Evolutionary conservation across 163 green algal species (phyloP).

Genomic region (Picocystis sp.): DNA sequence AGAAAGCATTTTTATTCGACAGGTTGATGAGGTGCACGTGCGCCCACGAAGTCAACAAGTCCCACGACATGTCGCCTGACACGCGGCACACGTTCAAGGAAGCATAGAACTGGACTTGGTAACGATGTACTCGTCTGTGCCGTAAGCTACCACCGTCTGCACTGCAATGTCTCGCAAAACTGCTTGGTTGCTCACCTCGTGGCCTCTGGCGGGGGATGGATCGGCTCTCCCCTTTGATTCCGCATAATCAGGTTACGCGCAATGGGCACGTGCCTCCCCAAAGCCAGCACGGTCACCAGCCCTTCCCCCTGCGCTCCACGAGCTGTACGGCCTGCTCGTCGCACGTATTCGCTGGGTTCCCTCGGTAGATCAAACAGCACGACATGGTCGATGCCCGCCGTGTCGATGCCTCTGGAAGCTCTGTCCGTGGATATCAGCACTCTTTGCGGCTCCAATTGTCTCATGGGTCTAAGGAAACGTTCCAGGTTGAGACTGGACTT

Average conservation of each 20-base stretch:
- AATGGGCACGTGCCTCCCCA: constrained; percentile 64
- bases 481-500: constrained; percentile 24
- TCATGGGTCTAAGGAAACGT: constrained; percentile 9
- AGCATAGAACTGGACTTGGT: no score
- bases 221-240: no score
- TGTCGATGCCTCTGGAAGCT: constrained; percentile 46
- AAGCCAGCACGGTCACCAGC: constrained; percentile 53
- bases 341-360: constrained; percentile 84
- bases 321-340: constrained; percentile 66
- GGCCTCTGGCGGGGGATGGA: no score
- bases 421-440: constrained; percentile 81
- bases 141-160: no score
- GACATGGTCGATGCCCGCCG: constrained; percentile 59
- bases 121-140: no score
- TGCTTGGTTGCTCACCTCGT: no score
- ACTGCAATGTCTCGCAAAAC: no score
- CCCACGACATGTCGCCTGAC: no score
- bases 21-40: no score
- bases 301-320: constrained; percentile 52
- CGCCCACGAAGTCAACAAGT: no score
- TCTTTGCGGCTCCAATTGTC: neutral
- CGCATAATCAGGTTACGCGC: constrained; percentile 3
- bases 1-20: no score
- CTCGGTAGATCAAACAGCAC: constrained; percentile 91
- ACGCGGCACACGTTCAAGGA: no score